These are phyloP conservation scores for Mesembryanthemum crystallinum DNA, from an alignment of 148 eudicot genomes.

Conservation along the genomic window DNA sequence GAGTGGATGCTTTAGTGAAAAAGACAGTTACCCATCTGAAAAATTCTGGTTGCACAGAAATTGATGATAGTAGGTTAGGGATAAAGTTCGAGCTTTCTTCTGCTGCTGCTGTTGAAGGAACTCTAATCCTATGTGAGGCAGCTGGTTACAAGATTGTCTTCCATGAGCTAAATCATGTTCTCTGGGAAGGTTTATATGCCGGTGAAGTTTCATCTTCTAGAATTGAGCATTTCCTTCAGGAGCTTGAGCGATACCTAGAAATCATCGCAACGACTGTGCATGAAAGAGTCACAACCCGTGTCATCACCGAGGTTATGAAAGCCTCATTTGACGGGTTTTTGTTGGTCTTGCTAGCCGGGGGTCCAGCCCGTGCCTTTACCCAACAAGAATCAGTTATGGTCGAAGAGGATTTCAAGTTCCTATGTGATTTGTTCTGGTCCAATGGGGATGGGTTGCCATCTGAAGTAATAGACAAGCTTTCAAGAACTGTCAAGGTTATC, in stretches of 20 bases:
- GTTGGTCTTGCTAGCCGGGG: constrained; percentile 81
- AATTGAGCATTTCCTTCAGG: constrained; percentile 69
- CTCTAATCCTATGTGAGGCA: constrained; percentile 62
- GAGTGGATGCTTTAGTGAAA: constrained; percentile 59
- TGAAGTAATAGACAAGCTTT: constrained; percentile 60
- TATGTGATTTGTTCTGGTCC: constrained; percentile 79
- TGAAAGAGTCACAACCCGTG: constrained; percentile 72
- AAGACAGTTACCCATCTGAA: constrained; percentile 49
- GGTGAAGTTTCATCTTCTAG: constrained; percentile 66
- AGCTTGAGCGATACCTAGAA: constrained; percentile 66
- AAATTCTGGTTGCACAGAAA: constrained; percentile 42
- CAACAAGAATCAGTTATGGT: constrained; percentile 48
- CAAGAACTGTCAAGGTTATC: constrained; percentile 42
- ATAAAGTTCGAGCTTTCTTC: constrained; percentile 59
- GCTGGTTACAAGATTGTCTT: constrained; percentile 67
- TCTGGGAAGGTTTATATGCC: constrained; percentile 63
- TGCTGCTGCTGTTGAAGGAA: constrained; percentile 66
- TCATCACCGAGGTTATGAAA: constrained; percentile 78
- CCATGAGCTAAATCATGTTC: constrained; percentile 57
- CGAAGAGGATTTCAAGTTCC: constrained; percentile 76
- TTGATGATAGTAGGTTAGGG: constrained; percentile 31
- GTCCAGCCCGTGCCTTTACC: constrained; percentile 79
- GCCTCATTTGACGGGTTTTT: constrained; percentile 86
- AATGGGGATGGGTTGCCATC: constrained; percentile 85
- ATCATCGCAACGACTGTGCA: constrained; percentile 67